Base-by-base conservation (phyloP, 2,329 filamentous ascomycete genomes). In the Chaetomiaceae sp. region DNA sequence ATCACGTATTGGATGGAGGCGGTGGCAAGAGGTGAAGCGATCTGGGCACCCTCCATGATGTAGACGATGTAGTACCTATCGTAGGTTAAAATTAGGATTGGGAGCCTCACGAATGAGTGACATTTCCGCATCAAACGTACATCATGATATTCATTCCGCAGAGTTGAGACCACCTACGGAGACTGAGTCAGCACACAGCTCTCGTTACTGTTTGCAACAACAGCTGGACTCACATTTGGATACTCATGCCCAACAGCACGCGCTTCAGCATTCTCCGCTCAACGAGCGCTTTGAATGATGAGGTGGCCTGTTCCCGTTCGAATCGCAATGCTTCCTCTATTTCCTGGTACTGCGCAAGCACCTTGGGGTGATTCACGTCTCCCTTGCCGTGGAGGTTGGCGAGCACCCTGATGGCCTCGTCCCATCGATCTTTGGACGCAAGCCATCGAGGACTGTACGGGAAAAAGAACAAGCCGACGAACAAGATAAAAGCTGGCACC, bases 361-460 rank as follows among this genome's bases (percentile, higher is more conserved):
- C 83, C 59, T 78, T 78, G 11, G 80, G 75, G 54, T 84, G 73
- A 49, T 77, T 75, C 2, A 71, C 55, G 53, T 85, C 74, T 3
- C 82, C 82, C 0, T 69, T 66, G 4, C 78, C 82, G 59, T 86
- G 84, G 1, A 87, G 71, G 20, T 71, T 64, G 0, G 81, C 82
- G 16, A 87, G 74, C 37, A 81, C 77, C 20, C 73, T 62, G 37
- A 82, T 72, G 0, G 81, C 81, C 63, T 88, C 79, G 25, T 87
- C 83, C 75, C 84, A 86, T 1, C 81, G 76, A 57, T 85, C 85
- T 60, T 85, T 78, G 14, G 77, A 77, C 5, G 86, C 86, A 5
- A 89, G 72, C 85, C 86, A 89, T 48, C 86, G 77, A 0, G 87
- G 87, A 45, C 76, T 85, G 59, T 79, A 79, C 0, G 80, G 81